Percentiles rank a stretch among this genome's conserved stretches.
Conservation (phyloP, 345 rosid species). For the Bruguiera gymnorhiza region DNA sequence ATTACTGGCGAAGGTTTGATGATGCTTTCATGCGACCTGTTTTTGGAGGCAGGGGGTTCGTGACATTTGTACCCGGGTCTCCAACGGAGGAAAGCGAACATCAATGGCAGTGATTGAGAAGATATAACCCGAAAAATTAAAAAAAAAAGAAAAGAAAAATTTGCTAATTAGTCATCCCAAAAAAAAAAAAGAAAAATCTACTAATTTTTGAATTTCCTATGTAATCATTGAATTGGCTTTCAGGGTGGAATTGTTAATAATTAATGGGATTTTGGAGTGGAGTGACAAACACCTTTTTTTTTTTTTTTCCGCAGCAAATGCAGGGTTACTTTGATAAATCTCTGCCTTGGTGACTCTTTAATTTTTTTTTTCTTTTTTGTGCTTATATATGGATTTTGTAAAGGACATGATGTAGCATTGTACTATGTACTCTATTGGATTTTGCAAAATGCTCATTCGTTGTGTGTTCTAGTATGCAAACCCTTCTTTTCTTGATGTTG, state of each 20-base stretch:
- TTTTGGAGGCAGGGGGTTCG: conserved; percentile 87
- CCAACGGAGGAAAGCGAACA: conserved; percentile 45
- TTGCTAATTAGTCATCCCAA: not conserved
- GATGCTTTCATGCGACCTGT: conserved; percentile 83
- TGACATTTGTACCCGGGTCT: conserved; percentile 58
- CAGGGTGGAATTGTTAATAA: conserved; percentile 22
- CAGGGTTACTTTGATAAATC: too few species aligned
- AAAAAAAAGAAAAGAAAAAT: not conserved
- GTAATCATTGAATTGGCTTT: conserved; percentile 12
- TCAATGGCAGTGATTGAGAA: conserved; percentile 37
- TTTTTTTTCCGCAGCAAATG: too few species aligned
- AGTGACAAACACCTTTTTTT: not conserved
- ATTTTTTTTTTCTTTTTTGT: not conserved
- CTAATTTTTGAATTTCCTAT: conserved; percentile 12
- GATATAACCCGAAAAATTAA: not conserved
- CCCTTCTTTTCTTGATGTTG: too few species aligned
- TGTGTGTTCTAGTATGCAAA: not conserved
- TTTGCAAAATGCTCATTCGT: conserved; percentile 4
- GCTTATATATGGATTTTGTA: too few species aligned
- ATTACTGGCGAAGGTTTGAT: conserved; percentile 79
- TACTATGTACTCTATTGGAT: not conserved
- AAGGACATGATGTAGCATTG: not conserved
- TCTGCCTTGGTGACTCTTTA: conserved; percentile 11
- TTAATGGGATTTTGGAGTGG: conserved; percentile 14
- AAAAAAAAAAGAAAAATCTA: not conserved